These are phyloP conservation scores for Metarhizium rileyi DNA, from an alignment of 2,329 filamentous ascomycete genomes.

Conservation along the genomic window DNA sequence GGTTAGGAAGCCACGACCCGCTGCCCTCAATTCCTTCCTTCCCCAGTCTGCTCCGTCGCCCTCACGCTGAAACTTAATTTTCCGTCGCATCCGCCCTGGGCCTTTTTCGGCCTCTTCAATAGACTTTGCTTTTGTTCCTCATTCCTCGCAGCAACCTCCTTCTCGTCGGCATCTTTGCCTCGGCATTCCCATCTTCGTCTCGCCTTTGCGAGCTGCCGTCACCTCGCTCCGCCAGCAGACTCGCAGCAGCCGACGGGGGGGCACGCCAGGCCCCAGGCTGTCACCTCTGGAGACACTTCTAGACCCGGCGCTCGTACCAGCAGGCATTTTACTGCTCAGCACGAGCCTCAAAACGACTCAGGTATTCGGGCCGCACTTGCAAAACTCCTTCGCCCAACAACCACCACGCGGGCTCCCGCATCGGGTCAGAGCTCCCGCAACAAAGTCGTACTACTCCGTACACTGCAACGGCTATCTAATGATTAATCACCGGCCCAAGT, in stretches of 20 bases:
- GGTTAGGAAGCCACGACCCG: constrained; percentile 7
- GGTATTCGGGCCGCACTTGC: neutral
- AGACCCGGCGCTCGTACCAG: neutral
- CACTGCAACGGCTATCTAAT: neutral
- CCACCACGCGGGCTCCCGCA: constrained; percentile 3
- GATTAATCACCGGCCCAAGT: neutral
- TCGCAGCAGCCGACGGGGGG: neutral
- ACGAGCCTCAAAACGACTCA: neutral
- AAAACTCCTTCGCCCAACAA: neutral
- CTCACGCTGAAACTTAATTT: constrained; percentile 3
- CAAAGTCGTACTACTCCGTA: neutral
- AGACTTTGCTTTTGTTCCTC: neutral
- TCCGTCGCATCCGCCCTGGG: constrained; percentile 1
- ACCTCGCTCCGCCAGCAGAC: neutral
- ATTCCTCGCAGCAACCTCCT: neutral
- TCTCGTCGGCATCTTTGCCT: neutral
- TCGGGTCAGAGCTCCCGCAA: constrained; percentile 1
- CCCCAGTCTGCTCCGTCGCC: neutral
- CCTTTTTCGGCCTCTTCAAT: neutral
- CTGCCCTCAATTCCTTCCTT: constrained; percentile 1
- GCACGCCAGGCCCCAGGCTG: neutral
- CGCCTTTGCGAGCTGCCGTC: neutral
- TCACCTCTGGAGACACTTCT: neutral
- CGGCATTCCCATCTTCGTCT: neutral
- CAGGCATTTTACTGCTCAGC: constrained; percentile 1